Base-by-base conservation (phyloP, 2,329 filamentous ascomycete species). In the Colletotrichum lentis region DNA sequence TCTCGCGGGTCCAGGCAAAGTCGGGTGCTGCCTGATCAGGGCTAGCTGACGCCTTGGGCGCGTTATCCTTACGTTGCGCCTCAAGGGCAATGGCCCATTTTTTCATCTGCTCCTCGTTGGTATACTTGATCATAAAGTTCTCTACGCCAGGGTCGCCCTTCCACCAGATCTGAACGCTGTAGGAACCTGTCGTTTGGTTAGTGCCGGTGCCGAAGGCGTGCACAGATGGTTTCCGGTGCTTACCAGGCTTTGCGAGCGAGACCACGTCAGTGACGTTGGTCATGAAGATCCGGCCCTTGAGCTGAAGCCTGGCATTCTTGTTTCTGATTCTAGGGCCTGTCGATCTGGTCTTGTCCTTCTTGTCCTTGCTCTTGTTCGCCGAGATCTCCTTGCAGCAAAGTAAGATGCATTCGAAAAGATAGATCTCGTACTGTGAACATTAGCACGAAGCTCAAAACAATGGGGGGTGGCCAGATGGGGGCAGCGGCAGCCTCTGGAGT, bases 251-350 rank as follows among this genome's bases (percentile, higher is more conserved):
- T 57, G 91, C 89, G 68, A 96, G 84, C 20, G 91, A 94, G 49
- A 97, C 84, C n/a, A 97, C 90, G 77, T 97, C 93, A 46, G 94
- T 98, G 62, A 99, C 95, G 76, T 99, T 99, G 73, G 94, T 94
- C 94, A 99, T 98, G 81, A 97, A 98, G 74, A 99, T 99, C 59
- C 96, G 89, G 46, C 96, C 96, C 80, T 99, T 99, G 37, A 99
- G 85, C 79, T 97, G 94, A 69, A 98, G 84, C 79, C 95, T 97
- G 49, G 91, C 91, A 74, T 88, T 91, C 77, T 88, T 90, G 74
- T 86, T 88, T 53, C 82, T 80, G 54, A 79, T 76, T 77, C 89
- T 92, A 66, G 88, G 85, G 7, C 79, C 81, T 2, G 81, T 82
- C 0, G 85, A 85, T 64, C 82, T 82, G 5, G 85, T 86, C 75